These are phyloP conservation scores for Ascochyta koolunga DNA, from an alignment of 2,329 filamentous ascomycete species.

Conservation along the genomic window DNA sequence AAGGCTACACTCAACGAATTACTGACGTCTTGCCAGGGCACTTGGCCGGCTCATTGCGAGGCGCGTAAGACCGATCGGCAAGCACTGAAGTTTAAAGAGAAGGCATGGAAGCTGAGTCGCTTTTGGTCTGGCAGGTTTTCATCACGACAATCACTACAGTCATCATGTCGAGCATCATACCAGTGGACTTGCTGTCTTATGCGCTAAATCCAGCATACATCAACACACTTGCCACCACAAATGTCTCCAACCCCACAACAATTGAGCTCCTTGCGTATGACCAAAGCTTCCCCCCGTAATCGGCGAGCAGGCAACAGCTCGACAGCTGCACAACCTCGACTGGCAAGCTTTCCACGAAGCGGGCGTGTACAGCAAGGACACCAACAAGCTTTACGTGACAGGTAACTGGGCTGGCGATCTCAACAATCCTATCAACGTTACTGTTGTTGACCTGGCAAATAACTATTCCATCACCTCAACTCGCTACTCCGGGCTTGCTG, in stretches of 20 bases:
- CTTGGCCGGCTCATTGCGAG: not conserved
- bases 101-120: not conserved
- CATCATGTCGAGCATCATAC: constrained; percentile 38
- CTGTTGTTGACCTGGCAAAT: constrained; percentile 48
- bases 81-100: not conserved
- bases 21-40: not conserved
- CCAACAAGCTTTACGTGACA: constrained; percentile 52
- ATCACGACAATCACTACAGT: constrained; percentile 18
- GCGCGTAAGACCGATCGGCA: not conserved
- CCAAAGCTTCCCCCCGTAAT: constrained; percentile 41
- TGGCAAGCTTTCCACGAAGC: constrained; percentile 50
- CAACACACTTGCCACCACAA: constrained; percentile 34
- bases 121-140: constrained; percentile 20
- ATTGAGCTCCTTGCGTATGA: constrained; percentile 49
- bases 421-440: constrained; percentile 44
- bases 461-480: constrained; percentile 47
- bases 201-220: constrained; percentile 43
- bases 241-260: constrained; percentile 38
- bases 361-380: constrained; percentile 41
- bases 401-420: constrained; percentile 44
- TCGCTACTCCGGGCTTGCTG: constrained; percentile 47
- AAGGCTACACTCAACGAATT: not conserved
- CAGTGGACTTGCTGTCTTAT: constrained; percentile 40
- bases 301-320: constrained; percentile 39
- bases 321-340: constrained; percentile 39